phyloP scores from a whole-genome alignment of 441 rosid species.

The Sinapis alba region DNA sequence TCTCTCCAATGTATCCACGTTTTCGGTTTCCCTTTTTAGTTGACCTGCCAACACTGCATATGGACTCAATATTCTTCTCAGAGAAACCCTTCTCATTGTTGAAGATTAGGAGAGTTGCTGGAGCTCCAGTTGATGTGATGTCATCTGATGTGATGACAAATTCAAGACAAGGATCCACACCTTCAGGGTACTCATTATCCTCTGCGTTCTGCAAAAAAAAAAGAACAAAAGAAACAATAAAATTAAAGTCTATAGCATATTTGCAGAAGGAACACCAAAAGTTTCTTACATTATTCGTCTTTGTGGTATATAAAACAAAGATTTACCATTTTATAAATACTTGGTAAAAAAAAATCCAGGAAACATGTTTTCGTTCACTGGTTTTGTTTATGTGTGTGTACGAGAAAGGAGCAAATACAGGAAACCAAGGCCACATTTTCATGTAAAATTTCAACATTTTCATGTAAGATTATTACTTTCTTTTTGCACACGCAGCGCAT shows the following conservation, averaged over 20 bases:
- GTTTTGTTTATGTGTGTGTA: neutral
- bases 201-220: conserved; percentile 62
- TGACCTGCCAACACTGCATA: conserved; percentile 64
- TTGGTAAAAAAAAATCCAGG: neutral
- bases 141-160: conserved; percentile 72
- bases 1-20: conserved; percentile 79
- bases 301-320: neutral
- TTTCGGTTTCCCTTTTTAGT: conserved; percentile 65
- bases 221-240: neutral
- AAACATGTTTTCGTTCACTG: neutral
- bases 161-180: conserved; percentile 72
- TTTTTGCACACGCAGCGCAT: neutral
- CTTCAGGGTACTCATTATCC: conserved; percentile 71
- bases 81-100: conserved; percentile 77
- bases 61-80: conserved; percentile 54
- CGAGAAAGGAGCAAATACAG: neutral
- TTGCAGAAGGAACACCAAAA: neutral
- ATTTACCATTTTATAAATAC: neutral
- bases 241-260: neutral
- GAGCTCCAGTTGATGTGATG: conserved; percentile 68
- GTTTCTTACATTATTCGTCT: neutral
- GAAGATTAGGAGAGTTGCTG: conserved; percentile 64
- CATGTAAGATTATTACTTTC: neutral
- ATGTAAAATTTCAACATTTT: neutral
- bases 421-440: neutral